Conservation (phyloP, 169 alveolate genomes). For the Plasmodium gonderi region DNA sequence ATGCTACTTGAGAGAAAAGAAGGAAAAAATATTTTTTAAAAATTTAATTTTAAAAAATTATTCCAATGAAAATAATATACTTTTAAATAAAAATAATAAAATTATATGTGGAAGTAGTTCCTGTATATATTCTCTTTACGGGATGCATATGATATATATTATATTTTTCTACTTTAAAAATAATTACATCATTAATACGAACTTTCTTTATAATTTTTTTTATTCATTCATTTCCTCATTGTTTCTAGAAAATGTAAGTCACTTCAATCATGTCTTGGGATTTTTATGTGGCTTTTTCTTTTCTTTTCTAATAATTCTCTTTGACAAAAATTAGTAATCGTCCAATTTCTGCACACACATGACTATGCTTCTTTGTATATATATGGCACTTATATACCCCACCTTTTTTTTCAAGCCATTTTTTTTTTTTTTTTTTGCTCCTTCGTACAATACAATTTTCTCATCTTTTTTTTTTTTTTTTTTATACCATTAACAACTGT, state of each 20-base stretch:
- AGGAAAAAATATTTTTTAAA: constrained; percentile 38
- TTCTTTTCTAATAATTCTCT: constrained; percentile 37
- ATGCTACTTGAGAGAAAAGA: constrained; percentile 15
- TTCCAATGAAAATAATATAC: neutral
- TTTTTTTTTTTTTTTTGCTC: no score
- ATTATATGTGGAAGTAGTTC: constrained; percentile 73
- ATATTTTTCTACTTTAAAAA: constrained; percentile 65
- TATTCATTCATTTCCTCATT: constrained; percentile 67
- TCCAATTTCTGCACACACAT: neutral
- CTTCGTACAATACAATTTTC: no score
- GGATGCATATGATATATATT: constrained; percentile 67
- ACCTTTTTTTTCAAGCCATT: no score
- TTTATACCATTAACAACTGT: neutral
- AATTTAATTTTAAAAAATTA: constrained; percentile 33
- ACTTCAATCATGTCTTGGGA: constrained; percentile 52
- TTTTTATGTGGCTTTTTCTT: constrained; percentile 53
- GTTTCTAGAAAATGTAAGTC: constrained; percentile 72
- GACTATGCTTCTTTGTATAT: neutral
- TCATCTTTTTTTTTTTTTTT: no score
- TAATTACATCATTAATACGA: constrained; percentile 30
- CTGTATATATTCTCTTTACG: constrained; percentile 60
- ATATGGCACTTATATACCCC: no score
- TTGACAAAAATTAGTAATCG: constrained; percentile 12
- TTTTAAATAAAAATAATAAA: constrained; percentile 23
- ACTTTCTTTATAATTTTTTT: constrained; percentile 53